Percentiles rank a stretch among this genome's conserved stretches.
phyloP scores from a whole-genome alignment of 2,329 filamentous ascomycete genomes.

The Diaporthe aspalathi region DNA sequence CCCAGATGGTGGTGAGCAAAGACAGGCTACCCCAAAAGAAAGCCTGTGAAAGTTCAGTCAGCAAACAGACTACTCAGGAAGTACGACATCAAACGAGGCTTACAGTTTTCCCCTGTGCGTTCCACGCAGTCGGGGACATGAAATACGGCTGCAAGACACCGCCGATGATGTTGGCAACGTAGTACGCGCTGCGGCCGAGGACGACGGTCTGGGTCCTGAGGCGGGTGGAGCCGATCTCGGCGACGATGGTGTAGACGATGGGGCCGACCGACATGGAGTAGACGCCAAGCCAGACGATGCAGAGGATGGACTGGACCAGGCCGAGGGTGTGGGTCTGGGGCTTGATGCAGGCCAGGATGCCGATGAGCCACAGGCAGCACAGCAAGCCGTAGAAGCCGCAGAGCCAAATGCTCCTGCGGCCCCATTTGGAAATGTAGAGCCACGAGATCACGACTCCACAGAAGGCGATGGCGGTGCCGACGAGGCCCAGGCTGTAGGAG shows the following conservation, averaged over 20 bases:
- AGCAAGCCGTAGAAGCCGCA: constrained; percentile 53
- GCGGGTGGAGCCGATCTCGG: constrained; percentile 58
- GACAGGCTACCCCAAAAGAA: constrained; percentile 56
- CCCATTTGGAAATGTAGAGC: constrained; percentile 55
- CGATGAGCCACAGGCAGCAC: constrained; percentile 56
- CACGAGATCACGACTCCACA: constrained; percentile 57
- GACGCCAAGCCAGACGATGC: constrained; percentile 57
- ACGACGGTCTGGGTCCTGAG: constrained; percentile 60
- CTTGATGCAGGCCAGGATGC: constrained; percentile 53
- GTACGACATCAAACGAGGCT: background rate
- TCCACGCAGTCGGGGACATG: constrained; percentile 53
- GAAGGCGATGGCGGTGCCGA: constrained; percentile 57
- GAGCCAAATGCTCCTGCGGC: constrained; percentile 57
- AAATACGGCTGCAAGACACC: constrained; percentile 54
- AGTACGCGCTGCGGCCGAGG: constrained; percentile 55
- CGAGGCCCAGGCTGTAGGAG: constrained; percentile 56
- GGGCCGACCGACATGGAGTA: constrained; percentile 59
- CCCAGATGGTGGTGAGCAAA: constrained; percentile 53
- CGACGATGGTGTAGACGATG: constrained; percentile 57
- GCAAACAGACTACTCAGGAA: accelerated
- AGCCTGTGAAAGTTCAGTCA: constrained; percentile 44
- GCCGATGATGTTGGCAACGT: constrained; percentile 55
- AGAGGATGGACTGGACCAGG: constrained; percentile 55
- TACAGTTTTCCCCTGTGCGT: constrained; percentile 54
- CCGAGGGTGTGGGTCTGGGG: constrained; percentile 50